Conservation (phyloP, 306 rosid genomes). For the Cotoneaster glaucophyllus region DNA sequence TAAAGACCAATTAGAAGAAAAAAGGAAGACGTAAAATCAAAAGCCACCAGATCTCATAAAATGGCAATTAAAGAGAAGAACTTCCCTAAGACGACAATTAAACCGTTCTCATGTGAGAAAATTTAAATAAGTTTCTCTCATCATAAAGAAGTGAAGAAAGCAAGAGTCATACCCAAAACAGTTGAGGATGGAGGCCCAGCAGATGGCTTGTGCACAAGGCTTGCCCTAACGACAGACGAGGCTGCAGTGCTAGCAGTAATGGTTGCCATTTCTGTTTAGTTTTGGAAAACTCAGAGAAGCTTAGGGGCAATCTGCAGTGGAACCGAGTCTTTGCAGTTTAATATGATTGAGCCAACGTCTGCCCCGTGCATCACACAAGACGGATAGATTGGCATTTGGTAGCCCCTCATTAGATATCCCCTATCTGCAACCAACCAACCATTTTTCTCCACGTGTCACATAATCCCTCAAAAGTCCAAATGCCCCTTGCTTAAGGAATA, state of each 20-base stretch:
- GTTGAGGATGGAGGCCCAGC: conserved; percentile 49
- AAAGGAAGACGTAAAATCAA: not conserved
- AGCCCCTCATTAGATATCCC: conserved; percentile 48
- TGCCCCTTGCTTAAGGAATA: too few species aligned
- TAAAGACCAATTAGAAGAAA: too few species aligned
- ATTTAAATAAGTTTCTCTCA: not conserved
- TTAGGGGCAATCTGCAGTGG: not conserved
- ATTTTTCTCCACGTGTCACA: conserved; percentile 42
- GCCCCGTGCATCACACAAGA: conserved; percentile 38
- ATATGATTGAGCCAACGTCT: conserved; percentile 25
- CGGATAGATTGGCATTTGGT: conserved; percentile 29
- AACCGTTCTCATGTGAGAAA: too few species aligned
- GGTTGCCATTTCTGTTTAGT: conserved; percentile 58
- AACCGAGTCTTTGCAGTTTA: conserved; percentile 9
- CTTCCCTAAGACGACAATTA: not conserved
- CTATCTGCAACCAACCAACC: conserved; percentile 52
- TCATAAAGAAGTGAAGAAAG: not conserved
- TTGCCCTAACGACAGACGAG: conserved; percentile 42
- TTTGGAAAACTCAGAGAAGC: conserved; percentile 7
- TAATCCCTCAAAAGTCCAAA: conserved; percentile 17
- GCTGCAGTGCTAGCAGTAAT: conserved; percentile 51
- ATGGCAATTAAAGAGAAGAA: not conserved
- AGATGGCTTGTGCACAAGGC: conserved; percentile 46
- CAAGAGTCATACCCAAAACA: conserved; percentile 45
- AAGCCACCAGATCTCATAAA: not conserved